Evolutionary conservation across 805 yeast species (phyloP).

Genomic region (Starmerella cellae): DNA sequence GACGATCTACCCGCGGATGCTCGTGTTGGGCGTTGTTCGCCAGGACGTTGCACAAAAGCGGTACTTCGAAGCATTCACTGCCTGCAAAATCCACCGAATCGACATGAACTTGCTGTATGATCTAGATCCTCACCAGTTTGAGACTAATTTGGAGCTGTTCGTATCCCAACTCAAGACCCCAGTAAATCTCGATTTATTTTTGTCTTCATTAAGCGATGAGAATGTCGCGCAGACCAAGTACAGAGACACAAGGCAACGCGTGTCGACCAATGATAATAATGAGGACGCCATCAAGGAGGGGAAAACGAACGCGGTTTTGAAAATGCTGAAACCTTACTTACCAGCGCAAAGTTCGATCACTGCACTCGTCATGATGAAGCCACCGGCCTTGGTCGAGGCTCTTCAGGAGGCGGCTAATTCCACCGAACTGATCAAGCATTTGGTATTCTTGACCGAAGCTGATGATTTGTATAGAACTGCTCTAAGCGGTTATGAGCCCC

Average conservation of each 20-base stretch:
- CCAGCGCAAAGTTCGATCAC: slow-evolving; percentile 52
- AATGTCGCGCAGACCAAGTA: slow-evolving; percentile 76
- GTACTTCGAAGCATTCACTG: slow-evolving; percentile 61
- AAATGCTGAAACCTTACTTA: slow-evolving; percentile 34
- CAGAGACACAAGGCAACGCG: slow-evolving; percentile 42
- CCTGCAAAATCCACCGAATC: slow-evolving; percentile 83
- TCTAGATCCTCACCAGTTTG: slow-evolving; percentile 61
- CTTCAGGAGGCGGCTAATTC: slow-evolving; percentile 38
- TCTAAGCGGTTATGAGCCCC: slow-evolving; percentile 68
- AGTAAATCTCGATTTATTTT: slow-evolving; percentile 72
- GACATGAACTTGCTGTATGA: slow-evolving; percentile 84
- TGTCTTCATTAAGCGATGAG: slow-evolving; percentile 74
- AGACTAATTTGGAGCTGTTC: slow-evolving; percentile 49
- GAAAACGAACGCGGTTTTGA: slow-evolving; percentile 65
- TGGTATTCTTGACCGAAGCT: slow-evolving; percentile 84
- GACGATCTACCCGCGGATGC: slow-evolving; percentile 82
- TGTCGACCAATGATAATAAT: neutral
- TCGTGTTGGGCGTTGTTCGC: slow-evolving; percentile 78
- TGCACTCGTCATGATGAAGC: slow-evolving; percentile 82
- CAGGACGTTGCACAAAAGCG: slow-evolving; percentile 43
- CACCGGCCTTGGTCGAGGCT: slow-evolving; percentile 73
- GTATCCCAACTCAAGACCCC: slow-evolving; percentile 55
- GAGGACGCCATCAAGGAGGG: slow-evolving; percentile 14
- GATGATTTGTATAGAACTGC: slow-evolving; percentile 68
- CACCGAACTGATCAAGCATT: slow-evolving; percentile 45